Conservation (phyloP, 2,329 filamentous ascomycete genomes). For the Malbranchea zuffiana region DNA sequence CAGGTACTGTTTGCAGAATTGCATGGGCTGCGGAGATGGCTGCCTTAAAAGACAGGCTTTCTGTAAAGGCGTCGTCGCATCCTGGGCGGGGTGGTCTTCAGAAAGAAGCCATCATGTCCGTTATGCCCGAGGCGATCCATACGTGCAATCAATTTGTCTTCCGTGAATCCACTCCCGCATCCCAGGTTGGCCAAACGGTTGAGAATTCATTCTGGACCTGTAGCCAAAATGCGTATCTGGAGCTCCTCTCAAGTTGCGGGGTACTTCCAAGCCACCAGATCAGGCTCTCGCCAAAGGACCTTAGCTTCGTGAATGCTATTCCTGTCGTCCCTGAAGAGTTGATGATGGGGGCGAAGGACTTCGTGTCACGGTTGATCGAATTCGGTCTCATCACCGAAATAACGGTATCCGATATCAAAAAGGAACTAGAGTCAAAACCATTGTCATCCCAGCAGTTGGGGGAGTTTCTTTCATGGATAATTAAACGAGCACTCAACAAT, state of each 20-base stretch:
- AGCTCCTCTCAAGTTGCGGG: constrained; percentile 78
- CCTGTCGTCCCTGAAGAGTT: constrained; percentile 73
- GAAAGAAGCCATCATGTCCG: constrained; percentile 52
- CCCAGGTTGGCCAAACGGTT: constrained; percentile 71
- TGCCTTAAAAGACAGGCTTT: constrained; percentile 55
- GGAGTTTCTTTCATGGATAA: constrained; percentile 77
- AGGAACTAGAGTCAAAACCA: constrained; percentile 71
- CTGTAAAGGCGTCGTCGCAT: constrained; percentile 29
- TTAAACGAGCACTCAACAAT: constrained; percentile 57
- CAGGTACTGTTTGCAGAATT: constrained; percentile 79
- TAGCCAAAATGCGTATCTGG: constrained; percentile 68
- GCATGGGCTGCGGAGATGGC: constrained; percentile 82
- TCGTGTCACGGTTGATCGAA: constrained; percentile 69
- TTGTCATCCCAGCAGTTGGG: constrained; percentile 66
- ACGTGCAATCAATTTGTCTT: constrained; percentile 81
- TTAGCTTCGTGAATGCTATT: constrained; percentile 77
- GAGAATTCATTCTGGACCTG: constrained; percentile 96
- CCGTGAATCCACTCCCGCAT: constrained; percentile 77
- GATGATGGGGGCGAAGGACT: constrained; percentile 53
- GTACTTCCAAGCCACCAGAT: constrained; percentile 76
- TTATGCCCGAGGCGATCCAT: constrained; percentile 70
- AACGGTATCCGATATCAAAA: constrained; percentile 72
- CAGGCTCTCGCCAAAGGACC: constrained; percentile 59
- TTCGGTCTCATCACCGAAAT: constrained; percentile 82
- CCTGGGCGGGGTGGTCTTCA: constrained; percentile 44